Conservation (phyloP, 768 basidiomycete genomes). For the Boletus reticuloceps region DNA sequence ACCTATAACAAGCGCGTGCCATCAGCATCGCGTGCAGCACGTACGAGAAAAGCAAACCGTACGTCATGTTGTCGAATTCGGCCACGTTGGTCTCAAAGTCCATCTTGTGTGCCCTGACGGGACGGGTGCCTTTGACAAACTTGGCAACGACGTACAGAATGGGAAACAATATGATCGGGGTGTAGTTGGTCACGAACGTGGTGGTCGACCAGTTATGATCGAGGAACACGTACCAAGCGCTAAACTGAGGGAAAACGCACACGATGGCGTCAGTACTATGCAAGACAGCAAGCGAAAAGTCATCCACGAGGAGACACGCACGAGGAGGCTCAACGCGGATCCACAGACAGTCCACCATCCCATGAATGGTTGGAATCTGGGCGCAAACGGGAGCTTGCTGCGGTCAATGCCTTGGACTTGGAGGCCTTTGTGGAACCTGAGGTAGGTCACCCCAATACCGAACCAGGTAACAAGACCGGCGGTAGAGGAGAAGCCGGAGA, state of each 20-base stretch:
- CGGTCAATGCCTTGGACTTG: conserved; percentile 49
- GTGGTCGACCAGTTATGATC: conserved; percentile 34
- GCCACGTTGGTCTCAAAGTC: conserved; percentile 24
- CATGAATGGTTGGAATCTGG: conserved; percentile 40
- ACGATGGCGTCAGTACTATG: no score
- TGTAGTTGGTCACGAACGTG: conserved; percentile 42
- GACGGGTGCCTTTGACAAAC: conserved; percentile 6
- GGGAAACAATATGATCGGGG: conserved; percentile 45
- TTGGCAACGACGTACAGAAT: conserved; percentile 38
- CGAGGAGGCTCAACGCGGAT: conserved; percentile 33
- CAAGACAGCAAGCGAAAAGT: no score
- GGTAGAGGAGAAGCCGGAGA: conserved; percentile 34
- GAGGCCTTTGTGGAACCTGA: conserved; percentile 47
- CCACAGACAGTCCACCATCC: conserved; percentile 36
- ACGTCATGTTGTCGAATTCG: conserved; percentile 32
- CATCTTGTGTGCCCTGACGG: conserved; percentile 18
- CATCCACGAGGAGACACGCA: conserved; percentile 18
- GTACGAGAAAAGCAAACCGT: background rate
- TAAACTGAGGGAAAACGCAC: conserved; percentile 26
- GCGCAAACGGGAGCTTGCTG: conserved; percentile 43
- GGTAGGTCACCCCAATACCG: conserved; percentile 43
- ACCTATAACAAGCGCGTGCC: conserved; percentile 6
- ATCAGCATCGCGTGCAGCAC: background rate
- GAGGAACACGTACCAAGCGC: conserved; percentile 40
- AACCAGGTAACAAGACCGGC: conserved; percentile 45